Evolutionary conservation across 2,329 filamentous ascomycete species (phyloP), one percentile per base, ranked within the genome.

Genomic region (Pseudogymnoascus sp.): DNA sequence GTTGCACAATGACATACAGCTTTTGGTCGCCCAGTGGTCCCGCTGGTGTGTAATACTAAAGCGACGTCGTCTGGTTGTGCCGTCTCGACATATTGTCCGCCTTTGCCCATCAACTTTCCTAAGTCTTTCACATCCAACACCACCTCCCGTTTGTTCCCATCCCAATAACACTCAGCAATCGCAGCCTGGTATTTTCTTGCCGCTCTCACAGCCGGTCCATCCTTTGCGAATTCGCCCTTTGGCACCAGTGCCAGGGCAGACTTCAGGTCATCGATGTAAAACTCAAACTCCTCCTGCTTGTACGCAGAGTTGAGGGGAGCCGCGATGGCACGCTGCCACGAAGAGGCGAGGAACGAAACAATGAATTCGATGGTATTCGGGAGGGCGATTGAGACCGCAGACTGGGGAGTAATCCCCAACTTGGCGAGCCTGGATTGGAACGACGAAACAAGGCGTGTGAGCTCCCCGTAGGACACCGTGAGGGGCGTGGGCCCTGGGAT

Each of bases 331-430:
- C 91, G 83, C 78, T 94, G 91, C 85, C 88, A 91, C n/a, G 90
- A 85, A 16, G 86, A 83, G n/a, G 90, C 91, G 49, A 95, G 82
- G 76, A 95, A 96, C 2, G 90, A 86, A 63, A 94, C 86, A 72
- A 95, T 89, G 76, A 95, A 94, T 74, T 92, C 90, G 75, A 91
- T 92, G 61, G 88, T 91, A 78, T 95, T 95, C 64, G 88, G 83
- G 16, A 92, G 82, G 29, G 91, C 89, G 72, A 95, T 92, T 58
- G 90, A 94, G 61, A 95, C 90, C 55, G 90, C 87, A 12, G 87
- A 83, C 67, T 82, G 81, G 45, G 83, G 81, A 63, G 81, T 79
- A 66, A 95, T 85, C 66, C 91, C 91, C 62, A 93, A 80, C 58
- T 81, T 81, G 23, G 91, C 90, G 66, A 95, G 85, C 76, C 91